Evolutionary conservation across 495 filamentous ascomycete genomes (phyloP), one percentile per base, ranked within the genome.

Genomic region (Daldinia concentrica): DNA sequence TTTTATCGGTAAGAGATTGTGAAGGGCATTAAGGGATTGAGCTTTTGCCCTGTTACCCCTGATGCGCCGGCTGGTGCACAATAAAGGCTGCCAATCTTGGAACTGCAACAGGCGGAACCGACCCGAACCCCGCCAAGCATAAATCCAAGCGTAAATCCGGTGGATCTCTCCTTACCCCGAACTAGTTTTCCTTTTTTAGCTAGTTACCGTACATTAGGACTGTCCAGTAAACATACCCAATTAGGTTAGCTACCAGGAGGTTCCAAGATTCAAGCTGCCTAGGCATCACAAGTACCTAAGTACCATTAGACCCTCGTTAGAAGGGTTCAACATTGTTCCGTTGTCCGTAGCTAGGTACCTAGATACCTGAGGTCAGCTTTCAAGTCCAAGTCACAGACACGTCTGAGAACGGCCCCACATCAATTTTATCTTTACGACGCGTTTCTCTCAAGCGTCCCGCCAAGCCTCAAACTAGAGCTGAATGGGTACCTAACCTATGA

Each of bases 331-430:
- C 55, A 9, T 66, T 66, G 17, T 71, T 41, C 43, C 43, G 62
- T 39, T 36, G 32, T 36, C 32, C 4, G 2, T 36, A 4, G 29
- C n/a, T n/a, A n/a, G n/a, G n/a, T n/a, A n/a, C n/a, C n/a, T n/a
- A n/a, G n/a, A n/a, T 30, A 6, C 8, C 27, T 4, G 27, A 29
- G 27, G 27, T 36, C 32, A 36, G 14, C 32, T 36, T 36, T 14
- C 32, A 14, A 36, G 7, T 34, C 30, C 0, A 30, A 6, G 43
- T 50, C 64, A 59, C 56, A 30, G 62, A n/a, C 55, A 58, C 39
- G 62, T 41, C 54, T 64, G 55, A 57, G 19, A 45, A 45, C 12
- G 15, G 36, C 60, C 70, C 69, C 70, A 73, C 65, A 73, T 68
- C 54, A 36, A 48, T 36, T 57, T 19, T 36, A 36, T 36, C 30